These are phyloP conservation scores for Leccinellum luteum DNA, from an alignment of 768 basidiomycete species.

Conservation along the genomic window DNA sequence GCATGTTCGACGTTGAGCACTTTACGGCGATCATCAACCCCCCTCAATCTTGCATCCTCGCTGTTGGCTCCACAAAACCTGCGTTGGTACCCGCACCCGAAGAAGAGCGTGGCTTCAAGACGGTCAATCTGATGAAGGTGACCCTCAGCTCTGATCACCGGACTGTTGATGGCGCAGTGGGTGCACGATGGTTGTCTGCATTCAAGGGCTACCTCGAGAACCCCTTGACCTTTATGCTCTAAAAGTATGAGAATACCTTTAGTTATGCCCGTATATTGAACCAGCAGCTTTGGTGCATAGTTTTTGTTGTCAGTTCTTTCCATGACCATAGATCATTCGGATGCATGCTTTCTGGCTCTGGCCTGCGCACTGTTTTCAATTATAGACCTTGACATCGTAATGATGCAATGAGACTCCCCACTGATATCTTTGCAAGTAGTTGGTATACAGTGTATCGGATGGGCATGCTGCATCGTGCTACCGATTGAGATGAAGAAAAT, in stretches of 20 bases:
- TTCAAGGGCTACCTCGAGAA: slow-evolving; percentile 98
- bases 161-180: slow-evolving; percentile 94
- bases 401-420: not conserved
- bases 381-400: slow-evolving; percentile 6
- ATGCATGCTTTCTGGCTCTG: slow-evolving; percentile 14
- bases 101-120: slow-evolving; percentile 94
- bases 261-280: not conserved
- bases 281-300: slow-evolving; percentile 3
- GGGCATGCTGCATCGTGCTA: not conserved
- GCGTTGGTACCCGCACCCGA: slow-evolving; percentile 84
- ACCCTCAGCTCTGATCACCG: slow-evolving; percentile 95
- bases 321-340: slow-evolving; percentile 25
- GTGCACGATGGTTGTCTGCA: slow-evolving; percentile 86
- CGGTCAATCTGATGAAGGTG: slow-evolving; percentile 88
- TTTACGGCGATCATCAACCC: slow-evolving; percentile 99
- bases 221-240: slow-evolving; percentile 95
- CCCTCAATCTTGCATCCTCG: slow-evolving; percentile 97
- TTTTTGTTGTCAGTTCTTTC: slow-evolving; percentile 6
- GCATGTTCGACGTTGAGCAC: slow-evolving; percentile 94
- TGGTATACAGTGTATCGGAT: too few relatives aligned
- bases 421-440: not conserved
- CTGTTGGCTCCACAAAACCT: slow-evolving; percentile 85
- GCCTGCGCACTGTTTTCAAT: slow-evolving; percentile 1
- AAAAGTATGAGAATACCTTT: slow-evolving; percentile 24
- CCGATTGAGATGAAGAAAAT: not conserved